Base-by-base conservation (phyloP, 306 rosid species). In the Rosa multiflora region DNA sequence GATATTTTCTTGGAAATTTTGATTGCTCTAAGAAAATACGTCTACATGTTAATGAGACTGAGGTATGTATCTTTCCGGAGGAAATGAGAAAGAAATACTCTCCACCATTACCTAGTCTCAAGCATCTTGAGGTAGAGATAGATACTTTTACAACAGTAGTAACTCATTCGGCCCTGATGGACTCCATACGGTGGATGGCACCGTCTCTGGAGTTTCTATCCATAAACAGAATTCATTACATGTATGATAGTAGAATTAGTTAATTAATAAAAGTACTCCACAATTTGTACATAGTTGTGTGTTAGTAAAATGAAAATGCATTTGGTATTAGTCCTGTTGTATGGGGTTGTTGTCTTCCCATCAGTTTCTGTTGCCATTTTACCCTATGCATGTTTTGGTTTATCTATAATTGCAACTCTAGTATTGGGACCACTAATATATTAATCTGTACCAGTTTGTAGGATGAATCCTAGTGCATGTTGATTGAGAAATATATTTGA, bases 111-210 rank as follows among this genome's bases (percentile, higher is more conserved):
- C 42, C 69, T 12, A 13, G 20, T 2, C 42, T 63, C n/a, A 2
- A 63, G 42, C 18, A 37, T 63, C 42, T 63, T 29, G 42, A 29
- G 66, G 69, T 63, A 32, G 42, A 63, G 4, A 32, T 29, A 62
- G 42, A 13, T 29, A 62, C 20, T 62, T 37, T 26, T 29, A 62
- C 68, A 26, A 63, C 20, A 12, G 69, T n/a, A 32, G 67, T 11
- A 29, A 37, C 43, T 63, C n/a, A 63, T 32, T 63, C 39, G 8
- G 67, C 20, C 8, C 29, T 62, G 68, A 62, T 62, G 39, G 68
- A 63, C 37, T 63, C 68, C 69, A 32, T 63, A n/a, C 3, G 42
- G 18, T 63, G 68, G 66, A 59, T 59, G 66, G 66, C 66, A 10
- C 66, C 66, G 14, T 59, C 66, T 59, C 29, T 59, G 17, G n/a